Evolutionary conservation across 345 rosid species (phyloP).

Genomic region (Corymbia maculata): DNA sequence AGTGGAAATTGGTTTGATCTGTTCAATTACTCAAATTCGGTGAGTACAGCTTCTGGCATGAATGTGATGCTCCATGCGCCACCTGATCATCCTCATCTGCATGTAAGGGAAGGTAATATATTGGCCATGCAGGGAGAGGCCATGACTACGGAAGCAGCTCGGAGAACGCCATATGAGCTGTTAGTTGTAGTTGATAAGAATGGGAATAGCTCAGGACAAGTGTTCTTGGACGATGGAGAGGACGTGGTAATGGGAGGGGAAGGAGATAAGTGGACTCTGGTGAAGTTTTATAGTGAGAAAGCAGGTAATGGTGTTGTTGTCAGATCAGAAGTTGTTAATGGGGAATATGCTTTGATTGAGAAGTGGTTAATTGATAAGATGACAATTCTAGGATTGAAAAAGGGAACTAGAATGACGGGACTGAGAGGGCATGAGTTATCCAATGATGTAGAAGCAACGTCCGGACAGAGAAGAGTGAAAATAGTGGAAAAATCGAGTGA

Average conservation of each 20-base stretch:
- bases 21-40: slow-evolving; percentile 40
- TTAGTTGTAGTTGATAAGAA: slow-evolving; percentile 30
- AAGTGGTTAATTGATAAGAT: slow-evolving; percentile 44
- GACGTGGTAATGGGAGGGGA: slow-evolving; percentile 39
- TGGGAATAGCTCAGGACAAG: slow-evolving; percentile 36
- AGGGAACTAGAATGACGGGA: background rate
- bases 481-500: background rate
- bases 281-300: slow-evolving; percentile 23
- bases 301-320: slow-evolving; percentile 7
- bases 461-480: background rate
- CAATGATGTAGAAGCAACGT: background rate
- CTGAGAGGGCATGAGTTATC: slow-evolving; percentile 17
- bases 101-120: slow-evolving; percentile 55
- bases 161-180: slow-evolving; percentile 37
- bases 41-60: slow-evolving; percentile 18
- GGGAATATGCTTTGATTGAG: slow-evolving; percentile 34
- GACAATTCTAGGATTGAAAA: slow-evolving; percentile 37
- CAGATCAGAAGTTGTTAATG: slow-evolving; percentile 38
- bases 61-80: slow-evolving; percentile 37
- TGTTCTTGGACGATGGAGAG: slow-evolving; percentile 61
- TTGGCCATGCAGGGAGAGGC: slow-evolving; percentile 70
- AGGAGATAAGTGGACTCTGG: slow-evolving; percentile 37
- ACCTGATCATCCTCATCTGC: slow-evolving; percentile 45
- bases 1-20: slow-evolving; percentile 65
- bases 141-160: slow-evolving; percentile 47